A percentile compares a stretch with the other conserved stretches of the same genome.
Conservation (phyloP, 116 monocot species). For the Phalaenopsis hybrid region DNA sequence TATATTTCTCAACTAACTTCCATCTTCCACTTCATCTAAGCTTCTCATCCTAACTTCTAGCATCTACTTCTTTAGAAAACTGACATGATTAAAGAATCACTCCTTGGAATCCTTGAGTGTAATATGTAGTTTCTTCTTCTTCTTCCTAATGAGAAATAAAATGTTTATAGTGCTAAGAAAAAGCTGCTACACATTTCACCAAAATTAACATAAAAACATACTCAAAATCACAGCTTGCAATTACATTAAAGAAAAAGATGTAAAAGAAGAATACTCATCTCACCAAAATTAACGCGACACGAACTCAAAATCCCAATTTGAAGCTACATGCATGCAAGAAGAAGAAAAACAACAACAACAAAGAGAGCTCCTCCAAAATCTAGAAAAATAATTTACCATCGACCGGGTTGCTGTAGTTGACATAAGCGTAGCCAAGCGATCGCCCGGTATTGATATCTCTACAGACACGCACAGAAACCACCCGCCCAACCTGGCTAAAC, state of each 20-base stretch:
- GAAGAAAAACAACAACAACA: not conserved
- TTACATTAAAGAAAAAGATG: not conserved
- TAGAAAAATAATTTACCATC: slow-evolving; percentile 39
- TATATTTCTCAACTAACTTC: too few relatives aligned
- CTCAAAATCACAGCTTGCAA: not conserved
- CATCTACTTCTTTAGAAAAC: too few relatives aligned
- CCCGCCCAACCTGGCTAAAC: slow-evolving; percentile 64
- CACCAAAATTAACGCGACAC: too few relatives aligned
- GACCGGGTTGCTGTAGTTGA: slow-evolving; percentile 54
- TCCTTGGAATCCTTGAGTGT: too few relatives aligned
- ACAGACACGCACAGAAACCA: slow-evolving; percentile 79
- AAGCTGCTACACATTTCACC: too few relatives aligned
- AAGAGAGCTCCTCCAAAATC: not conserved
- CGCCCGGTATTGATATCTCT: slow-evolving; percentile 53
- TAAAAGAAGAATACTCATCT: not conserved
- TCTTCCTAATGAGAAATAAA: too few relatives aligned
- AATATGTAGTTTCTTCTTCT: too few relatives aligned
- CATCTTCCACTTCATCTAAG: too few relatives aligned
- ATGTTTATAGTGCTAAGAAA: too few relatives aligned
- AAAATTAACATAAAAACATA: too few relatives aligned
- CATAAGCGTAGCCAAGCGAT: slow-evolving; percentile 86
- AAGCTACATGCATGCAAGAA: not conserved
- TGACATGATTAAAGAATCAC: too few relatives aligned
- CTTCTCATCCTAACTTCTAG: too few relatives aligned
- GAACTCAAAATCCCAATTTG: not conserved